Base-by-base conservation (phyloP, 2,329 filamentous ascomycete species). In the Fusarium abutilonis region DNA sequence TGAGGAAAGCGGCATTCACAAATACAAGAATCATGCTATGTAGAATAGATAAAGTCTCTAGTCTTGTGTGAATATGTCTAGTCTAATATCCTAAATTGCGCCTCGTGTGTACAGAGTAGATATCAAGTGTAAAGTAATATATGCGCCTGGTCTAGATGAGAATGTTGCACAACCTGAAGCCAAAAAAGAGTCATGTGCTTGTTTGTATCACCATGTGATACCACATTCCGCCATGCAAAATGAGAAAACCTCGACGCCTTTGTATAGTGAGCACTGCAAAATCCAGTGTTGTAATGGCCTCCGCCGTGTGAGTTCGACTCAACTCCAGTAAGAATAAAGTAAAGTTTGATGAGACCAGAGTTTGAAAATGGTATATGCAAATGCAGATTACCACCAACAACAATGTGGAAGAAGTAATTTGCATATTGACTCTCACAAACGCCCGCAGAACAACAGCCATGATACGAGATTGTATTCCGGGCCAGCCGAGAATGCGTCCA, bases 81-180 rank as follows among this genome's bases (percentile, higher is more conserved):
- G 41, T 69, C 66, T 69, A 67, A 61, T 67, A 48, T 45, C 46
- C 32, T 57, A 38, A 53, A 42, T 48, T 48, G 57, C 60, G 58
- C 61, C 56, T 40, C 34, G 44, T 61, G 66, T 69, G 58, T 68
- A 64, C 59, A 67, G 54, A 48, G 41, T 38, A 35, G 38, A 65
- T 51, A 39, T 50, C 47, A 58, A 52, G 31, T 52, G 49, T 62
- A 54, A 41, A 41, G 53, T 36, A 53, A 62, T 66, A 34, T 48
- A 43, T 50, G 51, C 44, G 42, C 57, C 61, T 48, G 56, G 34
- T 57, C 56, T 53, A 57, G 57, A 64, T 64, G 61, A 51, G 47
- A 64, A 38, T 50, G 40, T 52, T 58, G 61, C 28, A 41, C 51
- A 43, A 46, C 42, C 31, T 17, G 21, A 60, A 52, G 34, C 32